Percentiles rank a stretch among this genome's conserved stretches.
Evolutionary conservation across 257 asterid genomes (phyloP).

Genomic region (Solanum gandarillasii): DNA sequence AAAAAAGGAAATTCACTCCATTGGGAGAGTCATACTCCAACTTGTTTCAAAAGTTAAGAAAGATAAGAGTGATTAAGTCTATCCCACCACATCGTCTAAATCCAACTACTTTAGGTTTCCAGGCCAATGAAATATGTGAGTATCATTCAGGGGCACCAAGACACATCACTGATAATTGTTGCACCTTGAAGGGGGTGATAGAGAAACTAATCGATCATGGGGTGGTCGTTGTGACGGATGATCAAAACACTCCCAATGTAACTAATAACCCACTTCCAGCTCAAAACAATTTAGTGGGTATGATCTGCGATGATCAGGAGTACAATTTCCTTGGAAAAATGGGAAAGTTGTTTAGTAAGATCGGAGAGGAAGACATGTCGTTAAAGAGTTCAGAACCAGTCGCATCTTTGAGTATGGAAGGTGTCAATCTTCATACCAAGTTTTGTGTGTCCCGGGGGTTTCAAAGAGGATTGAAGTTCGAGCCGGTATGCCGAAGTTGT

Average conservation of each 20-base stretch:
- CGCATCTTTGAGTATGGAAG: too few relatives aligned
- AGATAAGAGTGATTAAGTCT: accelerated
- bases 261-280: background rate
- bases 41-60: background rate
- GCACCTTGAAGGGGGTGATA: background rate
- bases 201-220: background rate
- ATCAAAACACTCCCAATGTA: too few relatives aligned
- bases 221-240: background rate
- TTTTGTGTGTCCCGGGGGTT: too few relatives aligned
- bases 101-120: background rate
- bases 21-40: background rate
- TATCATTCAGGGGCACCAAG: background rate
- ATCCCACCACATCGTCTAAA: background rate
- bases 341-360: background rate
- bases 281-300: too few relatives aligned
- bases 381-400: too few relatives aligned
- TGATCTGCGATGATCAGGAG: background rate
- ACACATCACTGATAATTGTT: background rate
- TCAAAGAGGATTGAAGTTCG: accelerated
- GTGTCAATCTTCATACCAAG: too few relatives aligned
- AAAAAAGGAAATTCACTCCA: background rate
- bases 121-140: background rate
- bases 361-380: too few relatives aligned
- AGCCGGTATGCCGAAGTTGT: background rate
- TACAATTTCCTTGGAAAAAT: too few relatives aligned